Base-by-base conservation (phyloP, 495 filamentous ascomycete species). In the Hypoxylon lenormandii region DNA sequence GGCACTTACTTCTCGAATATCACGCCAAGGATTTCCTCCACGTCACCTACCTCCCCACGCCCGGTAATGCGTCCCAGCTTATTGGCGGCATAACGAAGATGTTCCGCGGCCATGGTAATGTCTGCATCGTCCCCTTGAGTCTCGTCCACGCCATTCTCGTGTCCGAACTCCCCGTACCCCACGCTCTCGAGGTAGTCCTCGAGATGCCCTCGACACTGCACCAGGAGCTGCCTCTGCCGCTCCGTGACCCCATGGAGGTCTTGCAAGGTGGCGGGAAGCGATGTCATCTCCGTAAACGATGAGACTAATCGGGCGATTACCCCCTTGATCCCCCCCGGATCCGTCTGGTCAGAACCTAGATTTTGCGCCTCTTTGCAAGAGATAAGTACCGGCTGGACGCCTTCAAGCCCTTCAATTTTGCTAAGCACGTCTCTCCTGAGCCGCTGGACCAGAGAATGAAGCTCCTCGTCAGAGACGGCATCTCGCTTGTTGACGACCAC, bases 1-100 rank as follows among this genome's bases (percentile, higher is more conserved):
- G 43, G 16, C 10, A 74, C 78, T 75, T 74, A 95, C 91, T 96
- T 98, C 77, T 99, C 94, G 80, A 99, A 98, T 1, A 99, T 93
- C 38, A 98, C 94, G 1, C 96, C 96, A 61, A 99, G 79, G 1
- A 98, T 93, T 72, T 98, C 95, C 78, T 99, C 94, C 28, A 99
- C 92, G 84, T 99, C 95, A 1, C 92, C 93, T 42, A 85, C 86
- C 60, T 92, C 91, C 1, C 94, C 95, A 58, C 87, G 88, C 1
- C 95, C 95, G 3, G 93, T 98, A 63, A 97, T 96, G 67, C 88
- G 87, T 1, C 92, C 90, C 10, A 99, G 81, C 55, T 86, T 86
- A 30, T 89, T 88, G 2, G 93, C 96, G 12, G 94, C 94, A 47
- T 85, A 86, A 30, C 95, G 91, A 53, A 98, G 78, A 74, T 92